Evolutionary conservation across 148 eudicot genomes (phyloP).

Genomic region (Chenopodium suecicum): DNA sequence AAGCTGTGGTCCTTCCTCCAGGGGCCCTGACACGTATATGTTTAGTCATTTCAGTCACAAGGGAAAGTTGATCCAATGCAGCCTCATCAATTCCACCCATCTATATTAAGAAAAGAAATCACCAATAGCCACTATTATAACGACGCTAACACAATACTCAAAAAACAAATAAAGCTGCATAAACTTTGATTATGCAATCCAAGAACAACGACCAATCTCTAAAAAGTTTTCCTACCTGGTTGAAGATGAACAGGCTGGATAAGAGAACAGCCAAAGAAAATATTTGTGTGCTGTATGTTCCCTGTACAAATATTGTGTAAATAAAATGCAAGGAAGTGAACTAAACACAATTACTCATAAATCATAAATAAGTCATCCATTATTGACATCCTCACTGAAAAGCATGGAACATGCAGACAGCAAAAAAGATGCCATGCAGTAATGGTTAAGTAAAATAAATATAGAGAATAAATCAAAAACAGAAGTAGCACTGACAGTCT

Average conservation of each 20-base stretch:
- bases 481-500: conserved; percentile 61
- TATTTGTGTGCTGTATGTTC: conserved; percentile 94
- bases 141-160: background rate
- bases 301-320: conserved; percentile 46
- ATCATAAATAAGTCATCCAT: background rate
- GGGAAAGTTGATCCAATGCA: conserved; percentile 91
- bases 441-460: background rate
- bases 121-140: background rate
- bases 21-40: conserved; percentile 94
- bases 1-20: conserved; percentile 71
- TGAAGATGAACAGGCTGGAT: conserved; percentile 94
- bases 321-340: conserved; percentile 9
- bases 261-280: conserved; percentile 91
- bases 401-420: background rate
- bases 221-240: conserved; percentile 59
- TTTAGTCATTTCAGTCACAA: conserved; percentile 95
- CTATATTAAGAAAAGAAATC: conserved; percentile 32
- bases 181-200: conserved; percentile 9
- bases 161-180: background rate
- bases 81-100: conserved; percentile 99
- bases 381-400: background rate
- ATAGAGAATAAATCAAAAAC: background rate
- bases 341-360: background rate
- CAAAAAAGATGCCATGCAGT: background rate
- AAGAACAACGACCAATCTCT: background rate